Evolutionary conservation across 176 grass and related monocot genomes (phyloP).

Genomic region (Poa annua): DNA sequence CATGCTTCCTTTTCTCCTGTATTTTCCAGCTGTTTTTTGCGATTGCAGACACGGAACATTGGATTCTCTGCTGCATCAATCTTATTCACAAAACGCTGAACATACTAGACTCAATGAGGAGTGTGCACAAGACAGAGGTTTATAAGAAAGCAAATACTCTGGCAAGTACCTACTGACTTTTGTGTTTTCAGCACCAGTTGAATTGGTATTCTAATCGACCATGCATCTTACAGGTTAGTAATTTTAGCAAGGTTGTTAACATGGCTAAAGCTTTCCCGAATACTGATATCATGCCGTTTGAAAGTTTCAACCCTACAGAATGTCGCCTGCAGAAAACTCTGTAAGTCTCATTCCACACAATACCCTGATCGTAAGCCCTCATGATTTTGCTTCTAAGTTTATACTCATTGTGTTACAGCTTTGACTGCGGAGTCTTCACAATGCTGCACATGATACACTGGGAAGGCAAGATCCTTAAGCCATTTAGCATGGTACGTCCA

Average conservation of each 20-base stretch:
- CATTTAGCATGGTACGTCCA: background rate
- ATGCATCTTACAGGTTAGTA: background rate
- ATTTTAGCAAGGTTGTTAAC: background rate
- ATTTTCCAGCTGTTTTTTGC: background rate
- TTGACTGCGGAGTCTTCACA: background rate
- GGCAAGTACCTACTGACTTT: background rate
- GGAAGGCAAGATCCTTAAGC: background rate
- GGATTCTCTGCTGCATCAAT: background rate
- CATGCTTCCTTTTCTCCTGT: background rate
- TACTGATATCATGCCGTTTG: background rate
- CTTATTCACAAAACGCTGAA: background rate
- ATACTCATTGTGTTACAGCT: background rate
- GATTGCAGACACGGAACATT: background rate
- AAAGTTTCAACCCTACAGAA: background rate
- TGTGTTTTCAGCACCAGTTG: too few relatives aligned
- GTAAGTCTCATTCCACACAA: background rate
- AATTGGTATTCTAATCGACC: background rate
- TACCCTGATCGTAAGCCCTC: too few relatives aligned
- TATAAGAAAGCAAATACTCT: background rate
- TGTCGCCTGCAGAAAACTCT: background rate
- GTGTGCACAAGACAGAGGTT: background rate
- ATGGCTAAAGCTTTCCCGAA: background rate
- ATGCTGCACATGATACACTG: background rate
- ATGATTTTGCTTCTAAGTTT: background rate
- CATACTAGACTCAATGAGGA: background rate